Conservation (phyloP, 2,329 filamentous ascomycete species). For the Cercospora sp. region DNA sequence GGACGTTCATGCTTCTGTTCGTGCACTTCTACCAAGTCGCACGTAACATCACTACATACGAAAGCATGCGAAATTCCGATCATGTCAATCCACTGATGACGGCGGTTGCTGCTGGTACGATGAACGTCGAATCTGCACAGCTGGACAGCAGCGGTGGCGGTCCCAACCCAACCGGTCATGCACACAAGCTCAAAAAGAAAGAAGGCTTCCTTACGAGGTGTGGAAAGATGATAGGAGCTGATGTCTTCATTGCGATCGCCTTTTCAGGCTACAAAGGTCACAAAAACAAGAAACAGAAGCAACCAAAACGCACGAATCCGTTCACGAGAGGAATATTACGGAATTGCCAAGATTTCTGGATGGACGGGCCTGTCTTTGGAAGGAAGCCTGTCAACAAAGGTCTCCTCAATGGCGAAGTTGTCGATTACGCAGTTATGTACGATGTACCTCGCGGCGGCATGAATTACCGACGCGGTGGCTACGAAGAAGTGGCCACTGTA, state of each 20-base stretch:
- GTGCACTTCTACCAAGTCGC: constrained; percentile 93
- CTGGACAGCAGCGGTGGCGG: constrained; percentile 66
- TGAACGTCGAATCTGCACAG: constrained; percentile 66
- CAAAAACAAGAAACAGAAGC: constrained; percentile 43
- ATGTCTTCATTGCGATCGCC: constrained; percentile 90
- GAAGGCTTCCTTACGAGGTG: constrained; percentile 73
- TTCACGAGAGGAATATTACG: constrained; percentile 80
- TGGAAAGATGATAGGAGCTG: constrained; percentile 82
- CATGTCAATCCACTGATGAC: constrained; percentile 63
- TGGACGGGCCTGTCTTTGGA: constrained; percentile 80
- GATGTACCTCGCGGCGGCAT: constrained; percentile 74
- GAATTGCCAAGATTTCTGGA: constrained; percentile 97
- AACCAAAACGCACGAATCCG: constrained; percentile 63
- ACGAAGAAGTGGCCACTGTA: constrained; percentile 60
- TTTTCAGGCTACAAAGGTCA: constrained; percentile 66
- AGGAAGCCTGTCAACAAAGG: constrained; percentile 71
- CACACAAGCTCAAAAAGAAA: constrained; percentile 52
- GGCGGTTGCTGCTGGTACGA: constrained; percentile 71
- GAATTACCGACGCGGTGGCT: constrained; percentile 55
- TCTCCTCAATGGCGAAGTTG: constrained; percentile 70
- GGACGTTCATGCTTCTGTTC: constrained; percentile 95
- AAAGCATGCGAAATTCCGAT: constrained; percentile 81
- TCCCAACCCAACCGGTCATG: constrained; percentile 54
- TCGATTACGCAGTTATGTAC: constrained; percentile 90
- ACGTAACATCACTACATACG: constrained; percentile 90